These are phyloP conservation scores for Ophiocordyceps camponoti-leonardi DNA, from an alignment of 2,329 filamentous ascomycete species.

Conservation along the genomic window DNA sequence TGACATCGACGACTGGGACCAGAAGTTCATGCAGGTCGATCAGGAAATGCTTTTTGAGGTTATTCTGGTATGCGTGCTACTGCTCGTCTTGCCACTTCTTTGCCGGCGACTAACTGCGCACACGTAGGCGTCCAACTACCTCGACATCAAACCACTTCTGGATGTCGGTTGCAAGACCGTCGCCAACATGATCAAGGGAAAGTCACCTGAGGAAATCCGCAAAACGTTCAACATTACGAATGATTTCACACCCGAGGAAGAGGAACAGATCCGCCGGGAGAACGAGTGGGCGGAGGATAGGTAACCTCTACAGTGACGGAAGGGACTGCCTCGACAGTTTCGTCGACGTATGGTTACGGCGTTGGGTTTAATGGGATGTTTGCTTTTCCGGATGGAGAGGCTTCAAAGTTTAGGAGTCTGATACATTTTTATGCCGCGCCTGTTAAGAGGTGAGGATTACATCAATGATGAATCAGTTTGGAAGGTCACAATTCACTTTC, in stretches of 20 bases:
- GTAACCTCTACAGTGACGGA: conserved; percentile 12
- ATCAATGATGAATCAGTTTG: no score
- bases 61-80: conserved; percentile 54
- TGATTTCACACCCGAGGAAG: conserved; percentile 96
- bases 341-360: conserved; percentile 4
- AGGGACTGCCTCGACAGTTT: background rate
- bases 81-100: background rate
- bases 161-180: conserved; percentile 99
- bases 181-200: conserved; percentile 99
- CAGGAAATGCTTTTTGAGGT: conserved; percentile 99
- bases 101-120: background rate
- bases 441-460: background rate
- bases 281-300: conserved; percentile 85
- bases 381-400: conserved; percentile 1
- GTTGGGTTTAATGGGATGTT: conserved; percentile 5
- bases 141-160: conserved; percentile 95
- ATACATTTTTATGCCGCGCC: background rate
- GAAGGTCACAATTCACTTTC: no score
- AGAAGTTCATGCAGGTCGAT: conserved; percentile 99
- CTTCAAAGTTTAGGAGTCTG: background rate
- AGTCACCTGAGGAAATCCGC: conserved; percentile 95
- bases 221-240: conserved; percentile 99
- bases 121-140: conserved; percentile 78
- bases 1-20: conserved; percentile 98
- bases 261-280: conserved; percentile 89